Conservation (phyloP, 345 rosid species). For the Corymbia maculata region DNA sequence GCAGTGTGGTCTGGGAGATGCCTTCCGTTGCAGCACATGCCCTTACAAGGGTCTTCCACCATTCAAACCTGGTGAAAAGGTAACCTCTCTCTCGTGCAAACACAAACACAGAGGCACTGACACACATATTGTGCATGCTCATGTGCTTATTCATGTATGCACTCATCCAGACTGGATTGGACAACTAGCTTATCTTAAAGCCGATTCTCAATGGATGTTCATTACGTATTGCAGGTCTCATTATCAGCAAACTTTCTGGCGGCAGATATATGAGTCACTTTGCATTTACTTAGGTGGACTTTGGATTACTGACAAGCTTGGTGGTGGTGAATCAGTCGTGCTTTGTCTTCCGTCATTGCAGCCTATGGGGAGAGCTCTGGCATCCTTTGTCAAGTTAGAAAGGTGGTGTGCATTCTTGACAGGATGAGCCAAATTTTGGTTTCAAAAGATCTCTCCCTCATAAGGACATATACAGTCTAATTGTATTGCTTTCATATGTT, state of each 20-base stretch:
- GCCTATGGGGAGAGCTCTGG: neutral
- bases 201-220: neutral
- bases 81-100: constrained; percentile 4
- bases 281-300: neutral
- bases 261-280: constrained; percentile 50
- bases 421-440: neutral
- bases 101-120: neutral
- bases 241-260: constrained; percentile 66
- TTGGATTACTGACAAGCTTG: neutral
- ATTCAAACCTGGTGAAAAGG: constrained; percentile 93
- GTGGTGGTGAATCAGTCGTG: neutral
- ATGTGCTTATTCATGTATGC: neutral
- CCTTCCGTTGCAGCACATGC: constrained; percentile 91
- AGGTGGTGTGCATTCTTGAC: neutral
- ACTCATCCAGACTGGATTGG: neutral
- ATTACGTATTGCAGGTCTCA: constrained; percentile 46
- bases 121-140: neutral
- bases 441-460: neutral
- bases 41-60: constrained; percentile 93
- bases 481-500: neutral
- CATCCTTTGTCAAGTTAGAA: neutral
- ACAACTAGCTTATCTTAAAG: neutral
- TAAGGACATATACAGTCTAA: neutral
- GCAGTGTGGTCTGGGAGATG: constrained; percentile 97
- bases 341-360: neutral